phyloP scores from a whole-genome alignment of 371 early-diverging fungal species.

The Cokeromyces recurvatus region DNA sequence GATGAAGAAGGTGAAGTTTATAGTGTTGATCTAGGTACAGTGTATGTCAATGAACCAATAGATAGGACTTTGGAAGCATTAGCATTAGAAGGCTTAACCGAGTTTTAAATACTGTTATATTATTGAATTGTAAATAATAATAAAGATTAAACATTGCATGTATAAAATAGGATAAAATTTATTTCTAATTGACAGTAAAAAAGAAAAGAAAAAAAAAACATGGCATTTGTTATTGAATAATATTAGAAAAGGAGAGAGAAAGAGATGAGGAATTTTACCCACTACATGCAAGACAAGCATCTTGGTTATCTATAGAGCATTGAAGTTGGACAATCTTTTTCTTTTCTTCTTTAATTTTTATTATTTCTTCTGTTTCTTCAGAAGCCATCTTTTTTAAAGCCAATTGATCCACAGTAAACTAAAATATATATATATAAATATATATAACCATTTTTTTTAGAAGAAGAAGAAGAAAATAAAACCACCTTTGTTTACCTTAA shows the following conservation, averaged over 20 bases:
- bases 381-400: conserved; percentile 40
- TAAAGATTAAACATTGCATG: too few species aligned
- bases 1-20: conserved; percentile 27
- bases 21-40: conserved; percentile 12
- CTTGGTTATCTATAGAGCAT: conserved; percentile 89
- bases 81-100: conserved; percentile 38
- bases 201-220: conserved; percentile 2
- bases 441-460: neutral
- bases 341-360: conserved; percentile 2
- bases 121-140: too few species aligned
- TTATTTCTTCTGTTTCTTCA: conserved; percentile 46
- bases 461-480: neutral
- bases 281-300: conserved; percentile 89
- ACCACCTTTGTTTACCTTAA: conserved; percentile 57
- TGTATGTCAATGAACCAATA: conserved; percentile 27
- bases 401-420: conserved; percentile 69
- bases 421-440: neutral
- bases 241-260: too few species aligned
- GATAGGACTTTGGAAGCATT: conserved; percentile 42
- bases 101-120: too few species aligned
- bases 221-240: too few species aligned
- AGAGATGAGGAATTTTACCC: too few species aligned
- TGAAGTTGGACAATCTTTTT: conserved; percentile 36
- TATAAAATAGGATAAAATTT: neutral
- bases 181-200: neutral